A percentile compares a stretch with the other conserved stretches of the same genome.
Evolutionary conservation across 305 asterid species (phyloP).

Genomic region (Fraxinus albicans): DNA sequence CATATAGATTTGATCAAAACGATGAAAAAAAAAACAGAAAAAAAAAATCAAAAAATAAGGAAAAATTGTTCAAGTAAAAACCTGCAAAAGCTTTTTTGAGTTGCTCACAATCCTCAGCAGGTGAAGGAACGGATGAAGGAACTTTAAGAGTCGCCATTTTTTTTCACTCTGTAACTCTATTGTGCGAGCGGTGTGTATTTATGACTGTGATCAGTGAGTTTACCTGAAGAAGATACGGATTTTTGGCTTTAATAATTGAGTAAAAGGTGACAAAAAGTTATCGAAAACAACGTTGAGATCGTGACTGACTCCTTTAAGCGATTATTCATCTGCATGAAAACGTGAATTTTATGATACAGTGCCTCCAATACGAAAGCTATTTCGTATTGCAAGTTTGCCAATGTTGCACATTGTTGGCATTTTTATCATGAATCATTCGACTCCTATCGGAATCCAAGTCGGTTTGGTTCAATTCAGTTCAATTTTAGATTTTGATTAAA

Average conservation of each 20-base stretch:
- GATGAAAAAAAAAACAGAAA: not conserved
- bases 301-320: not conserved
- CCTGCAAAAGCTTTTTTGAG: slow-evolving; percentile 79
- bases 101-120: slow-evolving; percentile 61
- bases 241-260: not conserved
- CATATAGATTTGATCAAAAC: not conserved
- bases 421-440: not conserved
- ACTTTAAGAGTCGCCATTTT: slow-evolving; percentile 21
- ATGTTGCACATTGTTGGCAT: not conserved
- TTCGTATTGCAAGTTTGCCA: not conserved
- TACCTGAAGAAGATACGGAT: not conserved
- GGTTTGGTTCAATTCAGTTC: too few species aligned
- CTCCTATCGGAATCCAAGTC: not conserved
- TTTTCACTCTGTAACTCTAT: not conserved
- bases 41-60: not conserved
- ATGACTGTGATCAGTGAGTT: not conserved
- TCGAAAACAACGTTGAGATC: slow-evolving; percentile 23
- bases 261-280: slow-evolving; percentile 15
- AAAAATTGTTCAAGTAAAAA: not conserved
- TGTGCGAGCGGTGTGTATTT: not conserved
- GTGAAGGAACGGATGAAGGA: slow-evolving; percentile 66
- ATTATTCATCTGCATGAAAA: not conserved
- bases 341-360: not conserved
- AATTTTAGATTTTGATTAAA: too few species aligned
- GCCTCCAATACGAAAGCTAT: not conserved